These are phyloP conservation scores for Tagetes patula DNA, from an alignment of 129 eudicot species.

Conservation along the genomic window DNA sequence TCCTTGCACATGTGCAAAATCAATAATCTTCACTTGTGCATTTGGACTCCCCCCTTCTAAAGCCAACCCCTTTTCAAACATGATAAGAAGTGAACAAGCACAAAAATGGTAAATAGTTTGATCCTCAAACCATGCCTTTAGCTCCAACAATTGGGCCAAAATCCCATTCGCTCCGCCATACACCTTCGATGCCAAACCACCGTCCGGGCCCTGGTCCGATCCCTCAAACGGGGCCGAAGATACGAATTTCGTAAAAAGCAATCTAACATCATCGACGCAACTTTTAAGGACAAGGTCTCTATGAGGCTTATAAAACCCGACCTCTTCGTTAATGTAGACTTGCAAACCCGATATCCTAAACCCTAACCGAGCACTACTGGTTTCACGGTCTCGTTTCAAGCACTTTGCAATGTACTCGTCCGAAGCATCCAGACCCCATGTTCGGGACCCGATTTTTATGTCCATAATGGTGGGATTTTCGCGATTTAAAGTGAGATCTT, in stretches of 20 bases:
- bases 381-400: conserved; percentile 56
- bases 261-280: conserved; percentile 45
- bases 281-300: conserved; percentile 39
- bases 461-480: conserved; percentile 71
- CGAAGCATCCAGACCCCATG: conserved; percentile 63
- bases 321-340: conserved; percentile 39
- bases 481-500: conserved; percentile 48
- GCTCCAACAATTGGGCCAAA: conserved; percentile 68
- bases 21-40: conserved; percentile 65
- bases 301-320: conserved; percentile 70
- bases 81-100: conserved; percentile 69
- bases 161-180: conserved; percentile 73
- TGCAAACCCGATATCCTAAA: conserved; percentile 75
- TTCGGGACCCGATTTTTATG: conserved; percentile 77
- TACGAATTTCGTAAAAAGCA: conserved; percentile 55
- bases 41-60: conserved; percentile 34
- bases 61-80: conserved; percentile 50
- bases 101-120: conserved; percentile 69
- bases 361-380: conserved; percentile 55
- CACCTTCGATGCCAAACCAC: conserved; percentile 49
- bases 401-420: conserved; percentile 67
- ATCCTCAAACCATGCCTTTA: conserved; percentile 88
- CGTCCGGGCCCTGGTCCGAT: conserved; percentile 32
- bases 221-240: conserved; percentile 37
- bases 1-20: conserved; percentile 76